Evolutionary conservation across 2,329 filamentous ascomycete genomes (phyloP).

Genomic region (Verticillium dahliae): DNA sequence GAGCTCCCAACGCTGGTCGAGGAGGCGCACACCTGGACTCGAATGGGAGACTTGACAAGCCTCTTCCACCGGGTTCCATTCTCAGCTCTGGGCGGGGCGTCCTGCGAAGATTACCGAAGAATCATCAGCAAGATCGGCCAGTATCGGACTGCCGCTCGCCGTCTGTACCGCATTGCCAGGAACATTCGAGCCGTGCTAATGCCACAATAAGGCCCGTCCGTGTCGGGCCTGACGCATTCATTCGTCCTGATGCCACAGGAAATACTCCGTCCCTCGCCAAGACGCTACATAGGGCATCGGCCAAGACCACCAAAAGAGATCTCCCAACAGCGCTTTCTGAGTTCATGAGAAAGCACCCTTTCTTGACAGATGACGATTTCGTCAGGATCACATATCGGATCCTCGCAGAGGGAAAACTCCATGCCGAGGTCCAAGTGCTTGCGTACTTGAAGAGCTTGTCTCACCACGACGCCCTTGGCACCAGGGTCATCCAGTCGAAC

Average conservation of each 20-base stretch:
- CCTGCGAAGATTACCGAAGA: slow-evolving; percentile 17
- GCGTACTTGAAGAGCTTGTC: neutral
- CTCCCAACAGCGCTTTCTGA: no score
- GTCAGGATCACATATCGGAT: no score
- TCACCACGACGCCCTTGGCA: neutral
- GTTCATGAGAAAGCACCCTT: neutral
- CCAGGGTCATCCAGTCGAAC: neutral
- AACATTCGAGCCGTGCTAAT: no score
- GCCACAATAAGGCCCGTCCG: slow-evolving; percentile 4
- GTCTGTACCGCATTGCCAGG: slow-evolving; percentile 24
- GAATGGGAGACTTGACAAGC: slow-evolving; percentile 15
- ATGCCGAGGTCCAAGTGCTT: neutral
- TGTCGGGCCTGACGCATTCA: neutral
- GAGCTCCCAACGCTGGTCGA: slow-evolving; percentile 20
- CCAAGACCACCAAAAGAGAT: no score
- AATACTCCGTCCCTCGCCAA: no score
- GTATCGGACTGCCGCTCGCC: slow-evolving; percentile 26
- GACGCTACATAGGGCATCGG: no score
- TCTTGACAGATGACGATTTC: neutral
- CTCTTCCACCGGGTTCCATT: neutral
- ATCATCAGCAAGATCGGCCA: slow-evolving; percentile 27
- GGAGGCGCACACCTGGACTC: slow-evolving; percentile 19
- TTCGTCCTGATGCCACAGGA: no score
- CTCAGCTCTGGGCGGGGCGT: slow-evolving; percentile 5
- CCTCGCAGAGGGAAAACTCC: neutral